Base-by-base conservation (phyloP, 805 yeast genomes). In the Lipomyces starkeyi region DNA sequence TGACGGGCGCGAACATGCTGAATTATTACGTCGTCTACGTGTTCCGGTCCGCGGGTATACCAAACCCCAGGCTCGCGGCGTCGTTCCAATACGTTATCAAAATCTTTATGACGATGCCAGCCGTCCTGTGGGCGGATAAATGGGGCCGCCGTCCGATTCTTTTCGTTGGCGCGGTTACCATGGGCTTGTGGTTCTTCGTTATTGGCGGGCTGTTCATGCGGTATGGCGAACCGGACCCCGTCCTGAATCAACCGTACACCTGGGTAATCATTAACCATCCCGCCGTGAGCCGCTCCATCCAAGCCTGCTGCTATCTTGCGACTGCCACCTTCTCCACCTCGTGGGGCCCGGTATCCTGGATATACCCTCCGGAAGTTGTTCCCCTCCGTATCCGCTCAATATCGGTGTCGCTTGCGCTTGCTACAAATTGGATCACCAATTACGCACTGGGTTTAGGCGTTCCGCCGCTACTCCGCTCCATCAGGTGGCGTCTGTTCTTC, bases 11-110 rank as follows among this genome's bases (percentile, higher is more conserved):
- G 84, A 88, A 88, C 75, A 88, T 86, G 69, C 83, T 87, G 83
- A 86, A 87, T 86, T 88, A 88, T 83, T 88, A 87, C 74, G 85
- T 88, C 69, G 89, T 87, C 58, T 83, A 86, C 75, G 83, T 88
- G 71, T 87, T 89, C 82, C 80, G 83, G 66, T 71, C 70, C 72
- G 74, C 75, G 8, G 75, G 75, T 58, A 54, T 63, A 11, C 73
- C 69, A 20, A 79, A 83, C 73, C 79, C 86, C 29, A 81, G 80
- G 71, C 81, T 86, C 73, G 82, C 86, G 67, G 80, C 90, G 57
- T 84, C 88, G 25, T 83, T 88, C 73, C 88, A 86, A 76, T 87
- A 87, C 76, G 83, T 86, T 61, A 74, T 85, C 70, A 86, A 86
- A 76, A 80, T 84, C 61, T 83, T 80, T 34, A 83, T 83, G 74